Base-by-base conservation (phyloP, 208 protist genomes). In the Trypanosoma congolense region DNA sequence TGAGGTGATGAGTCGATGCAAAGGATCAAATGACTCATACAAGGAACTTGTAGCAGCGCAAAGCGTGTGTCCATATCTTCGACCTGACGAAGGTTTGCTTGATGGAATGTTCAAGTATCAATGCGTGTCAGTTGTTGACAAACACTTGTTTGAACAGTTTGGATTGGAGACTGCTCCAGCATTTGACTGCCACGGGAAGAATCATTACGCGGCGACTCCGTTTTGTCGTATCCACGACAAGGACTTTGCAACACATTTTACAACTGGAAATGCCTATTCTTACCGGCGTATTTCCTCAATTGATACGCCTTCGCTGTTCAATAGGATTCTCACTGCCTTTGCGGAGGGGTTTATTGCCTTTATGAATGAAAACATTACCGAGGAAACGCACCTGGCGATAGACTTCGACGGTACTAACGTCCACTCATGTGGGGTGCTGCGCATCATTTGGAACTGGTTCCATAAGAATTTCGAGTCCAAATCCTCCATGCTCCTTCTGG, bases 191-290 rank as follows among this genome's bases (percentile, higher is more conserved):
- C 16, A 18, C 5, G 18, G 41, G 14, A 57, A 42, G 28, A 73
- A 61, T 12, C 80, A 87, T 50, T 45, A 70, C 29, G 75, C 73
- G 9, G 47, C 60, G 2, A 61, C 64, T 30, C 43, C 47, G 19
- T 68, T 83, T 35, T 56, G 62, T 1, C 80, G 80, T 28, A 78
- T 87, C 45, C 80, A 87, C 47, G 66, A 61, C 12, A 88, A 88
- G 58, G 43, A 31, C 12, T 81, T 51, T 29, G 73, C 80, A 2
- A 82, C 76, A 18, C 72, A 81, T 57, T 88, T 88, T 55, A 84
- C 77, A 14, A 88, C 76, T 24, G 77, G 76, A n/a, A 12, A 4
- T 6, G 48, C 35, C 4, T 84, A 77, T 65, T 71, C 73, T 16
- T 88, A 88, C 59, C 76, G 80, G 30, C 70, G 65, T 42, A 57